Evolutionary conservation across 257 asterid genomes (phyloP).

Genomic region (Asclepias syriaca): DNA sequence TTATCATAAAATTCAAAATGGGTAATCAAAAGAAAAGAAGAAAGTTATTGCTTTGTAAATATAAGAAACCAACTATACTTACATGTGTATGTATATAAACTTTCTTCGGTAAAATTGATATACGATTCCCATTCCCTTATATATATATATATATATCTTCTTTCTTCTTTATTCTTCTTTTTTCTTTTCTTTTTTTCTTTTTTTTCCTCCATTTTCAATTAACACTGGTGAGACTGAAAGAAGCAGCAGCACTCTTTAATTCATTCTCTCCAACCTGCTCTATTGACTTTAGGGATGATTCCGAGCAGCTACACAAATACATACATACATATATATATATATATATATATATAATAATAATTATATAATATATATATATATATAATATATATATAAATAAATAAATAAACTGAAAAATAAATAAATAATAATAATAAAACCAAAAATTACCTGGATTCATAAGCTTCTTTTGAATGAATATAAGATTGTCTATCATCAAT

Average conservation of each 20-base stretch:
- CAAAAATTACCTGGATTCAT: constrained; percentile 51
- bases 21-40: too few relatives aligned
- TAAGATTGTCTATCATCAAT: constrained; percentile 71
- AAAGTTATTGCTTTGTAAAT: too few relatives aligned
- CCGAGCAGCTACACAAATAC: constrained; percentile 50
- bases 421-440: not conserved
- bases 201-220: constrained; percentile 13
- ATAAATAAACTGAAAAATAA: too few relatives aligned
- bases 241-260: constrained; percentile 75
- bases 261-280: constrained; percentile 73
- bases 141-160: not conserved
- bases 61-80: too few relatives aligned
- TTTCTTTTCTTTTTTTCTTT: not conserved
- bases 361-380: too few relatives aligned
- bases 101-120: too few relatives aligned
- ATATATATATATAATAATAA: not conserved
- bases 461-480: constrained; percentile 56
- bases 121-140: too few relatives aligned
- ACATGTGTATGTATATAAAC: too few relatives aligned
- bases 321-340: not conserved
- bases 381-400: too few relatives aligned
- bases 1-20: too few relatives aligned
- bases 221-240: constrained; percentile 78
- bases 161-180: not conserved
- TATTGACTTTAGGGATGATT: constrained; percentile 53